These are phyloP conservation scores for Trametes cinnabarina DNA, from an alignment of 768 basidiomycete genomes.

Conservation along the genomic window DNA sequence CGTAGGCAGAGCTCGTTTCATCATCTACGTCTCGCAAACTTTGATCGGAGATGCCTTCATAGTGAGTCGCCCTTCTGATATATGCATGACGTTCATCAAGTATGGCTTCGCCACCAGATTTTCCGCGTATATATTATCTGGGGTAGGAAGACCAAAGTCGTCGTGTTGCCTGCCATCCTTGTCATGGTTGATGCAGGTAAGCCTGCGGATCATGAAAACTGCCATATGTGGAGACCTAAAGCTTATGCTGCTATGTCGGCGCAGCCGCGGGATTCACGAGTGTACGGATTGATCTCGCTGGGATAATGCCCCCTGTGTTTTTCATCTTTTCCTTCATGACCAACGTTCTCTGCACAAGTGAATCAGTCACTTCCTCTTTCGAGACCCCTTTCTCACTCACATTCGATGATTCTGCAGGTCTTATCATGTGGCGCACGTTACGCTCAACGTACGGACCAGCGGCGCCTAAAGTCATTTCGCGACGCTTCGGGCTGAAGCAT, in stretches of 20 bases:
- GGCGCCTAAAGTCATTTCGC: not conserved
- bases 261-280: too few relatives aligned
- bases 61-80: not conserved
- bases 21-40: not conserved
- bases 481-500: not conserved
- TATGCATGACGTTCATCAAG: too few relatives aligned
- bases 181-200: not conserved
- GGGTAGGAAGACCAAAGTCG: not conserved
- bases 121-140: constrained; percentile 4
- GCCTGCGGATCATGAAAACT: too few relatives aligned
- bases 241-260: too few relatives aligned
- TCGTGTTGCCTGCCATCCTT: not conserved
- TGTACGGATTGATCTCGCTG: not conserved
- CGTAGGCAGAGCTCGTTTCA: not conserved
- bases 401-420: not conserved
- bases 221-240: too few relatives aligned
- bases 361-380: not conserved
- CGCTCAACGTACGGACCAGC: not conserved
- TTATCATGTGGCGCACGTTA: constrained; percentile 4
- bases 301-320: not conserved
- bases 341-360: not conserved
- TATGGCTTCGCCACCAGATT: not conserved
- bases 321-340: not conserved
- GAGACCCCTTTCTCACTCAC: too few relatives aligned
- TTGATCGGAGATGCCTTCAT: constrained; percentile 5